Evolutionary conservation across 805 yeast species (phyloP), one percentile per base, ranked within the genome.

Genomic region (Suhomyces pyralidae): DNA sequence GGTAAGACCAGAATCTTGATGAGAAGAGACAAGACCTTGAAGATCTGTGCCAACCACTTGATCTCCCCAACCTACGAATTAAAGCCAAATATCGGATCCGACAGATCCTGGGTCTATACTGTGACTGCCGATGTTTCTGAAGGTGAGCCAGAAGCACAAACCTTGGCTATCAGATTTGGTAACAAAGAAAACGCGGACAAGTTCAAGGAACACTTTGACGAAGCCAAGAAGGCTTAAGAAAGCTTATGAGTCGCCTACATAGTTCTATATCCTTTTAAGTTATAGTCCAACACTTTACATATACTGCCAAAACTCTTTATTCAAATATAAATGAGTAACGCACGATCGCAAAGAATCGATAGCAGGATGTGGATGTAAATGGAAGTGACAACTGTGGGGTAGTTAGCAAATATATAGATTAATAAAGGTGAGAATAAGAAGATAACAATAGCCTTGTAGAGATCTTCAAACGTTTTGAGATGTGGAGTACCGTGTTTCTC

Each of bases 1-100:
- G 81, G 82, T 54, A 92, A 90, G 77, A 90, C 89, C 58, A 87
- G 99, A 79, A 74, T 94, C 60, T 80, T 94, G 68, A 94, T 94
- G 99, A 90, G 99, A 84, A 90, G 99, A 80, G 99, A 94, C 79
- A 93, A 93, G 81, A 94, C 98, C 51, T 82, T 94, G 69, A 94
- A 94, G 81, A 87, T 94, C 67, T 94, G 99, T 75, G 99, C 99
- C 63, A 94, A 94, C 80, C 99, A 94, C 76, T 84, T 84, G 75
- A 83, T 90, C 69, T 75, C 88, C 45, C 84, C 93, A 56, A 96
- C 88, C 61, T 90, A 88, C 75, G 82, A 75, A 60, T 83, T 94
- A 71, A 88, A 84, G 69, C 90, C 97, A 64, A 94, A 94, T 69
- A 92, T 94, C 59, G 98, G 99, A 48, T 86, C 94, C 55, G 99